Evolutionary conservation across 1,284 basidiomycete species (phyloP), one percentile per base, ranked within the genome.

Genomic region (Albatrellus sp.): DNA sequence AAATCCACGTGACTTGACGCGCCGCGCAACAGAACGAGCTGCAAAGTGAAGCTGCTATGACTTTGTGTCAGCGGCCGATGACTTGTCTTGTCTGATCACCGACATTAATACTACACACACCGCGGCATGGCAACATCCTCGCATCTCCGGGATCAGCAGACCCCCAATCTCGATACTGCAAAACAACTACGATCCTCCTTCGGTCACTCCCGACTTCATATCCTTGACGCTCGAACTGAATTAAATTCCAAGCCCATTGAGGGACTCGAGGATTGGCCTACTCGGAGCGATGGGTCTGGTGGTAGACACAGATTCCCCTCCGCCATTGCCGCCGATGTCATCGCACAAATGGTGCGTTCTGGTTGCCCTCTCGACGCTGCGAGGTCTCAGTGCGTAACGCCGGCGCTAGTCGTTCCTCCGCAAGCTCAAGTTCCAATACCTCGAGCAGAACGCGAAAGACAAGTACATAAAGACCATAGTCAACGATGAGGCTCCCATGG

Each of bases 371-470:
- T 32, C 40, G 44, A 30, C 36, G 36, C 31, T 36, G 43, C 48
- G 13, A 30, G 37, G 13, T 37, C 19, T 37, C 48, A 47, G 40
- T 46, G 40, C 29, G 13, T 36, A 40, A 10, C 2, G 16, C 39
- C 8, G 5, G 28, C 12, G 11, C 10, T 16, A 52, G 50, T 51
- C 50, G 14, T 30, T 39, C 19, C 44, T 91, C 35, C 71, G 83
- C n/a, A 82, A 84, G 53, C 72, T 90, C 19, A 91, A 91, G 60
- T 88, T 87, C 55, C 81, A 83, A 50, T 90, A 87, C 55, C 66
- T 90, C 17, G 87, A 91, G 55, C 84, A 89, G 60, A 86, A 89
- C 53, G 85, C 89, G 3, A 91, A 91, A 58, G 76, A 87, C 51
- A 78, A 82, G 59, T 91, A 90, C 56, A 71, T 90, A 55, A 82